Base-by-base conservation (phyloP, 805 yeast genomes). In the Saccharomyces paradoxus region DNA sequence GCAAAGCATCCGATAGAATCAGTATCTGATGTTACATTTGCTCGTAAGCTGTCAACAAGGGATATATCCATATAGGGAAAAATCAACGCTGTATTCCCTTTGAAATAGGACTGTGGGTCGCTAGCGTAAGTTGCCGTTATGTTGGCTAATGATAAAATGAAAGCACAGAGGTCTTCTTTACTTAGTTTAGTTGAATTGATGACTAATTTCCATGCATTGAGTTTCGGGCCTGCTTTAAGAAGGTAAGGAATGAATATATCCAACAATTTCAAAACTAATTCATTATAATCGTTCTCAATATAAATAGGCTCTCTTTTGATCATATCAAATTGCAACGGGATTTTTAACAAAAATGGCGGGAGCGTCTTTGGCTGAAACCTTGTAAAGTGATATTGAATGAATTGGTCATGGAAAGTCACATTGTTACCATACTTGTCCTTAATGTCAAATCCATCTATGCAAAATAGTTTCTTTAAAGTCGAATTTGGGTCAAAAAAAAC, bases 61-160 rank as follows among this genome's bases (percentile, higher is more conserved):
- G 84, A 80, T 1, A 84, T 78, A 58, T 85, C 90, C 46, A 83
- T 71, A 30, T 82, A 76, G 1, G 90, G 90, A 59, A 80, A 78
- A 56, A 69, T 74, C 63, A 71, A 67, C 61, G 68, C 72, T 61
- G 48, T 72, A 48, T 50, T 79, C 74, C 58, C 77, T 61, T 63
- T 77, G 60, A 53, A 79, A 68, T 52, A 81, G 2, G 41, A 17
- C 21, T 27, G 14, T 1, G 21, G 41, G 70, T 41, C 77, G 73
- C 52, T 72, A 63, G 65, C 78, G 66, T 57, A 50, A 6, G 56
- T 55, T 6, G 57, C 56, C 46, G 68, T 71, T 53, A 51, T 72
- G 62, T 63, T 78, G 55, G 71, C 77, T 53, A 56, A 69, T 46
- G 68, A 71, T 64, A 72, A 67, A 71, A 68, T 74, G 69, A 61